phyloP scores from a whole-genome alignment of 495 filamentous ascomycete genomes.

The Massariosphaeria phaeospora region DNA sequence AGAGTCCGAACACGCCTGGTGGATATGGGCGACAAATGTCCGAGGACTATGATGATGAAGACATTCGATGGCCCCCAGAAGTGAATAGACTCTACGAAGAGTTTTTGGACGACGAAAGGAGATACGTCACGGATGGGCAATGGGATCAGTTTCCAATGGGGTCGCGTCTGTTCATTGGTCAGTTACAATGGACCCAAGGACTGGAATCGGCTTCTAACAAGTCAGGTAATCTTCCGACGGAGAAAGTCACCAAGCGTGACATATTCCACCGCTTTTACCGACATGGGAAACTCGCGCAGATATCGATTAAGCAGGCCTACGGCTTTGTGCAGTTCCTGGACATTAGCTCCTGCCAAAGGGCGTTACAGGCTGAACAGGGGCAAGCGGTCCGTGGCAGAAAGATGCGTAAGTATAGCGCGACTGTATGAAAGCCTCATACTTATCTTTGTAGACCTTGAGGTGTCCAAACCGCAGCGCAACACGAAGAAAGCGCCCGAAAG shows the following conservation, averaged over 20 bases:
- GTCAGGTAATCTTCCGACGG: slow-evolving; percentile 85
- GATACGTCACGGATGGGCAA: slow-evolving; percentile 78
- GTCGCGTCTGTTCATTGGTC: slow-evolving; percentile 88
- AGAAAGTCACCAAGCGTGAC: slow-evolving; percentile 88
- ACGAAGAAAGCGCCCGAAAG: slow-evolving; percentile 48
- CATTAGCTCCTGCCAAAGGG: slow-evolving; percentile 61
- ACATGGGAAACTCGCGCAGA: slow-evolving; percentile 85
- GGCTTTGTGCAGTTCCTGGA: slow-evolving; percentile 95
- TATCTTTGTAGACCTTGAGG: slow-evolving; percentile 70
- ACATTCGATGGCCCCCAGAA: slow-evolving; percentile 53
- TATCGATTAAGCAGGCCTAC: slow-evolving; percentile 95
- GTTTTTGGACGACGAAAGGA: slow-evolving; percentile 73
- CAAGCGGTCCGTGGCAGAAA: slow-evolving; percentile 72
- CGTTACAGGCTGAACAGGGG: slow-evolving; percentile 73
- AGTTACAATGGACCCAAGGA: slow-evolving; percentile 38
- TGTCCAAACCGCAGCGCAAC: slow-evolving; percentile 83
- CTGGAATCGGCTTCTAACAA: not conserved
- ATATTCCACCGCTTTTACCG: slow-evolving; percentile 83
- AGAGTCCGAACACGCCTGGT: slow-evolving; percentile 32
- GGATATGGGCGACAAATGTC: slow-evolving; percentile 28
- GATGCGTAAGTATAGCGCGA: slow-evolving; percentile 67
- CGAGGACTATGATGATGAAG: slow-evolving; percentile 30
- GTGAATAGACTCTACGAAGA: slow-evolving; percentile 72
- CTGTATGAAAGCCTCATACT: not conserved
- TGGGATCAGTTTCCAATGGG: slow-evolving; percentile 90